Conservation (phyloP, 2,329 filamentous ascomycete genomes). For the Diplocarpon mali region DNA sequence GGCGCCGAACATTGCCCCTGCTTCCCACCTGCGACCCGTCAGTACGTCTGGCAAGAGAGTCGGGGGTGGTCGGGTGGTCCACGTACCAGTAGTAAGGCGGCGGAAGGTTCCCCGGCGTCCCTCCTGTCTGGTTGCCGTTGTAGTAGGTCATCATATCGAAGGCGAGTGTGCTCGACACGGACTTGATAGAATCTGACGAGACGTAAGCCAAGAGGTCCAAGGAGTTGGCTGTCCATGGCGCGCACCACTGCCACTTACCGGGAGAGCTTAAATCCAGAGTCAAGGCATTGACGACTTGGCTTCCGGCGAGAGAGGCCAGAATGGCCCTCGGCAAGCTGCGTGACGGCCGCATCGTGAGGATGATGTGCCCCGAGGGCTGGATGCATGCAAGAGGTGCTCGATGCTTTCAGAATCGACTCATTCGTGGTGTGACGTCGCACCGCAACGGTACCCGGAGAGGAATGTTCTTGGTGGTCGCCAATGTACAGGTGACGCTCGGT, state of each 20-base stretch:
- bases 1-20: conserved; percentile 61
- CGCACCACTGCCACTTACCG: conserved; percentile 11
- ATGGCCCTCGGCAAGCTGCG: conserved; percentile 3
- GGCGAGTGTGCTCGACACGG: conserved; percentile 27
- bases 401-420: no score
- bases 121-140: conserved; percentile 38
- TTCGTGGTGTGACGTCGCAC: no score
- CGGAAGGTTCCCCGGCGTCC: conserved; percentile 41
- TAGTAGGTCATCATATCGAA: conserved; percentile 42
- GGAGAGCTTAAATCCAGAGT: conserved; percentile 19
- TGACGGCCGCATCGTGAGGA: conserved; percentile 10
- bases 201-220: conserved; percentile 1
- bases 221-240: not conserved
- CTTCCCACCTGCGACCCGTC: conserved; percentile 47
- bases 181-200: conserved; percentile 26
- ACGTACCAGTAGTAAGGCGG: conserved; percentile 49
- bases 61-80: not conserved
- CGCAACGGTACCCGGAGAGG: no score
- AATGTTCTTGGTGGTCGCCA: no score
- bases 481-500: no score
- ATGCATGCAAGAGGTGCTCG: no score
- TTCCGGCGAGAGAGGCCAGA: conserved; percentile 7
- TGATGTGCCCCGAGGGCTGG: not conserved
- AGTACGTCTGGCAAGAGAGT: not conserved
- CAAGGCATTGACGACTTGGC: conserved; percentile 14